Base-by-base conservation (phyloP, 306 rosid species). In the Trifolium dubium region DNA sequence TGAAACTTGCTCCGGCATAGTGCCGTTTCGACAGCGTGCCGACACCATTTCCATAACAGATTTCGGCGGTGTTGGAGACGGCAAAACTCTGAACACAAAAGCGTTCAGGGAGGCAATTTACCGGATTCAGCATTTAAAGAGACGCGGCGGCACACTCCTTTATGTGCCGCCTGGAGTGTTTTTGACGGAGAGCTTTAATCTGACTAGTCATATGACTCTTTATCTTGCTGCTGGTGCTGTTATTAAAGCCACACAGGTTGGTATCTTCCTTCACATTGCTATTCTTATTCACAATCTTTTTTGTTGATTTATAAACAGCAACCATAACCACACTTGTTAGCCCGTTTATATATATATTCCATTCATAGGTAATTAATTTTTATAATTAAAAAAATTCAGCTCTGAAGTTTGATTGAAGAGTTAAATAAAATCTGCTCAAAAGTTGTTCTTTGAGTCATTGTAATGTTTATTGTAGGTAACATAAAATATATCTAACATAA, bases 181-280 rank as follows among this genome's bases (percentile, higher is more conserved):
- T 84, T 77, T 90, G 69, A 90, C 98, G 0, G 97, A 71, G 40
- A 87, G 86, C 88, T 90, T 93, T 76, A 89, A 86, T 23, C 93
- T 93, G 53, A 87, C 98, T 1, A 93, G 97, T 70, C 93, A 85
- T 70, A 89, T 93, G 97, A 93, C 98, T 47, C 98, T 93, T 5
- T 90, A 82, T 61, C 86, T 93, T 14, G 93, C 97, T 47, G 81
- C 74, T 68, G 98, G 93, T 32, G 93, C 98, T 34, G 97, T 93
- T 64, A 90, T 90, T 81, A 87, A 78, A 86, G 97, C 97, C n/a
- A 81, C 91, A 2, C 87, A 85, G 97, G 98, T 55, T 55, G 2
- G 5, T 55, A 19, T 55, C 10, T 55, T 55, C 7, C 4, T 28
- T 8, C n/a, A 37, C 10, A 37, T 37, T 23, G 23, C 23, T 23